A percentile compares a stretch with the other conserved stretches of the same genome.
Evolutionary conservation across 192 early-diverging fungal species (phyloP).

Genomic region (Cetraspora pellucida): DNA sequence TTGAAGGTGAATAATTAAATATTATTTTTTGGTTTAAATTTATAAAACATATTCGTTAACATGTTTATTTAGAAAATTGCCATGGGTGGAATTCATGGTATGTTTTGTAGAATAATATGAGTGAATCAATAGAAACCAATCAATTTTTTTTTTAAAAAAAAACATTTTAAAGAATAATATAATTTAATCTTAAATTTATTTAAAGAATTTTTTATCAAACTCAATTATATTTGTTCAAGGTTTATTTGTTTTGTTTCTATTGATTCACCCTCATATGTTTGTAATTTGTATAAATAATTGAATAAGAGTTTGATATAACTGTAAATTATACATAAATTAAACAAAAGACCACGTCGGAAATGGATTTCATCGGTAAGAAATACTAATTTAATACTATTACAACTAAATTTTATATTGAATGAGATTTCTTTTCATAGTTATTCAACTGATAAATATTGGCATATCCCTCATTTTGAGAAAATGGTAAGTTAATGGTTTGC

Average conservation of each 20-base stretch:
- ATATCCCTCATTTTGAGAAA: constrained; percentile 73
- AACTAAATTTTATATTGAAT: not conserved
- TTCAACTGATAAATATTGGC: constrained; percentile 44
- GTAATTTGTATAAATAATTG: not conserved
- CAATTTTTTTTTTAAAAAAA: too few species aligned
- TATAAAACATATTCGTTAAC: not conserved
- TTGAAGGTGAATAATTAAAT: constrained; percentile 36
- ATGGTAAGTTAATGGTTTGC: constrained; percentile 43
- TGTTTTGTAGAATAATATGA: too few species aligned
- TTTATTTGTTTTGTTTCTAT: too few species aligned
- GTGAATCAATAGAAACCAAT: too few species aligned
- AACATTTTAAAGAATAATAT: too few species aligned
- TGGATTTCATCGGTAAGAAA: constrained; percentile 51
- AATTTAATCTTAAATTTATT: too few species aligned
- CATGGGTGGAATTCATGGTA: constrained; percentile 52
- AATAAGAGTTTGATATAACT: not conserved
- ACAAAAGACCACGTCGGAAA: constrained; percentile 51
- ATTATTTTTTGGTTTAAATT: too few species aligned
- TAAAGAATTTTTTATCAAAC: too few species aligned
- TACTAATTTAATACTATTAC: not conserved
- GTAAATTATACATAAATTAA: not conserved
- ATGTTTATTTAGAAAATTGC: constrained; percentile 40
- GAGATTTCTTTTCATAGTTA: constrained; percentile 23
- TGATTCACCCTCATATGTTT: too few species aligned
- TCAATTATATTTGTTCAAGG: too few species aligned